Conservation (phyloP, 2,329 filamentous ascomycete species). For the Neonectria neomacrospora region DNA sequence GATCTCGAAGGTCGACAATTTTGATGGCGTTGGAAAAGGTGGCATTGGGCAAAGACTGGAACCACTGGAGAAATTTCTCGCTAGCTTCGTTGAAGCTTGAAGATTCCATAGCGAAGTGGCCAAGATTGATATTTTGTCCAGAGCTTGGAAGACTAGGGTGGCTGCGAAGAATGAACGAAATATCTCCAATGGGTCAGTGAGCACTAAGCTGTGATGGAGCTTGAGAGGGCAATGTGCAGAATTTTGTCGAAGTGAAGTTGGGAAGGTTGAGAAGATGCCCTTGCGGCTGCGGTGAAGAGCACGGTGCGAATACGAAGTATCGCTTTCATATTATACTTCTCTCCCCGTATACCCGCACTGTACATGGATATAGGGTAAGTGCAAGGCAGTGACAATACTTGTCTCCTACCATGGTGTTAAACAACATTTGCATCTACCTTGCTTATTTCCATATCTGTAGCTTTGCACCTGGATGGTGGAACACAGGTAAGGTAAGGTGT, state of each 20-base stretch:
- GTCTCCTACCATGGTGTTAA: too few species aligned
- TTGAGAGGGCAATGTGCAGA: constrained; percentile 21
- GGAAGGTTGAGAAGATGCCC: constrained; percentile 1
- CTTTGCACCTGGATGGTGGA: too few species aligned
- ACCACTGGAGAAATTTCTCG: constrained; percentile 64
- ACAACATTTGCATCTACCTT: too few species aligned
- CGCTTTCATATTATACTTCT: rapidly evolving
- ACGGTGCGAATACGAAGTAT: background rate
- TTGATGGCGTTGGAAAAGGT: constrained; percentile 64
- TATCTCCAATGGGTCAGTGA: too few species aligned
- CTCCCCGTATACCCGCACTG: background rate
- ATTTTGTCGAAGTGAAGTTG: constrained; percentile 1
- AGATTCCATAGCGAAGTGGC: constrained; percentile 12
- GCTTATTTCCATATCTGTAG: too few species aligned
- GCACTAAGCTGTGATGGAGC: background rate
- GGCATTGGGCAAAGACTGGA: constrained; percentile 61
- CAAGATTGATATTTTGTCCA: background rate
- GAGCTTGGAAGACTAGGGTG: background rate
- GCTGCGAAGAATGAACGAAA: background rate
- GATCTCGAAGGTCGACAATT: constrained; percentile 63
- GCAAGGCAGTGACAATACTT: too few species aligned
- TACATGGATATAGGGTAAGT: background rate
- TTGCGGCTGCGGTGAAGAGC: constrained; percentile 12
- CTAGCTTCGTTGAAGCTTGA: constrained; percentile 57
- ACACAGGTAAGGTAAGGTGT: too few species aligned